phyloP scores from a whole-genome alignment of 2,329 filamentous ascomycete genomes.

The Penicillium sp. region DNA sequence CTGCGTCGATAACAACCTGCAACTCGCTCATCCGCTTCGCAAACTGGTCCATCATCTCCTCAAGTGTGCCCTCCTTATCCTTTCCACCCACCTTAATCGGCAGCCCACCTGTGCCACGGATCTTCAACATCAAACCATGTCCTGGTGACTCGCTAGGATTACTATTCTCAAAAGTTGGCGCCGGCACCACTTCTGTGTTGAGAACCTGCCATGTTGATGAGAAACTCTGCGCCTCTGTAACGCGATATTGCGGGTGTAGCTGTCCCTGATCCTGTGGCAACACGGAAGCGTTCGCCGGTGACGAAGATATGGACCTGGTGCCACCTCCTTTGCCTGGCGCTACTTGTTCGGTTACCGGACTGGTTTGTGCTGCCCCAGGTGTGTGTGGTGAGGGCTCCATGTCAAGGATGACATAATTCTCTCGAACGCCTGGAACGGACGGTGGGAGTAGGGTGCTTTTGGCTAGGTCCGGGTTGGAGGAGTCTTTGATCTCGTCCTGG shows the following conservation, averaged over 20 bases:
- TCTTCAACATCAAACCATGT: slow-evolving; percentile 40
- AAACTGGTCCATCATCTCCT: slow-evolving; percentile 42
- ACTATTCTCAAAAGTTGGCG: slow-evolving; percentile 55
- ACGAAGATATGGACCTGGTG: slow-evolving; percentile 18
- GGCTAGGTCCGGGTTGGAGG: slow-evolving; percentile 2
- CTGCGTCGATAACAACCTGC: slow-evolving; percentile 35
- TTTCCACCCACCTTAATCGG: slow-evolving; percentile 15
- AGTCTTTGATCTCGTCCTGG: slow-evolving; percentile 17
- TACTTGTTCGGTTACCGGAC: not conserved
- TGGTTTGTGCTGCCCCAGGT: not conserved
- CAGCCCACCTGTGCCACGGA: slow-evolving; percentile 35
- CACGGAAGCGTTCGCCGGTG: slow-evolving; percentile 13
- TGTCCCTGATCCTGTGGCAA: slow-evolving; percentile 4
- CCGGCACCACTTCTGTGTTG: slow-evolving; percentile 45
- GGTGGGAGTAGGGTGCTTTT: slow-evolving; percentile 39
- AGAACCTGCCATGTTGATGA: slow-evolving; percentile 64
- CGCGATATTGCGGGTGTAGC: slow-evolving; percentile 33
- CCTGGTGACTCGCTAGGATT: slow-evolving; percentile 46
- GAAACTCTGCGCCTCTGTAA: slow-evolving; percentile 63
- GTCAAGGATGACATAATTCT: slow-evolving; percentile 52
- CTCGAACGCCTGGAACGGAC: slow-evolving; percentile 40
- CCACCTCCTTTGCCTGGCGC: slow-evolving; percentile 3
- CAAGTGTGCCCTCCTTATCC: slow-evolving; percentile 26
- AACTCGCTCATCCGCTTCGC: slow-evolving; percentile 39
- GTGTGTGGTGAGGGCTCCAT: slow-evolving; percentile 30